A percentile compares a stretch with the other conserved stretches of the same genome.
phyloP scores from a whole-genome alignment of 1,139 yeast genomes.

The Yamadazyma pseudoaaseri region DNA sequence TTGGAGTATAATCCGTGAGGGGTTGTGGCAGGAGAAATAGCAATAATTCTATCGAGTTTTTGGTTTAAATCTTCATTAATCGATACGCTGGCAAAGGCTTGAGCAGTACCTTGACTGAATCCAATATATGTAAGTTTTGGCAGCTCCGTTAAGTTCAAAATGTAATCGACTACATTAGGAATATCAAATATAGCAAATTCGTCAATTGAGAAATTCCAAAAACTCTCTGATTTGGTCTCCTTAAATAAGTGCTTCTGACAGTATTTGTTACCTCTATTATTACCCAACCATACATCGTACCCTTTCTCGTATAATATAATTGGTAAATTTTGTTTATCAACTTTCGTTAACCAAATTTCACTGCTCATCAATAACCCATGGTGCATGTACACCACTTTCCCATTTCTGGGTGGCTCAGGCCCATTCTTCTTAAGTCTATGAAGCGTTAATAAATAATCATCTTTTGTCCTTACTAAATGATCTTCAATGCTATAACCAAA shows the following conservation, averaged over 20 bases:
- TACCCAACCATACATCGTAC: constrained; percentile 91
- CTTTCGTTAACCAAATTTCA: constrained; percentile 83
- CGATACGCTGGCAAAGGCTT: constrained; percentile 78
- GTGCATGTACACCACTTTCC: constrained; percentile 72
- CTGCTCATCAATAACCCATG: constrained; percentile 92
- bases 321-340: constrained; percentile 67
- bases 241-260: constrained; percentile 48
- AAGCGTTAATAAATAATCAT: constrained; percentile 38
- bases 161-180: constrained; percentile 43
- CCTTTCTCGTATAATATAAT: constrained; percentile 75
- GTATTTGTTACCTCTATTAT: constrained; percentile 87
- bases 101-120: constrained; percentile 91
- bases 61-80: constrained; percentile 66
- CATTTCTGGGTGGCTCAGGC: constrained; percentile 15
- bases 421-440: constrained; percentile 23
- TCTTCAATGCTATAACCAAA: constrained; percentile 42
- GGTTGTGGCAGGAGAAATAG: constrained; percentile 91
- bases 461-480: constrained; percentile 38
- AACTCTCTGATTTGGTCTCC: constrained; percentile 36
- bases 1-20: constrained; percentile 81
- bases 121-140: constrained; percentile 68
- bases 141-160: constrained; percentile 24
- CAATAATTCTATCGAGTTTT: constrained; percentile 71
- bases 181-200: constrained; percentile 50
- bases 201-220: constrained; percentile 49